Base-by-base conservation (phyloP, 306 rosid genomes). In the Dalbergia cochinchinensis region DNA sequence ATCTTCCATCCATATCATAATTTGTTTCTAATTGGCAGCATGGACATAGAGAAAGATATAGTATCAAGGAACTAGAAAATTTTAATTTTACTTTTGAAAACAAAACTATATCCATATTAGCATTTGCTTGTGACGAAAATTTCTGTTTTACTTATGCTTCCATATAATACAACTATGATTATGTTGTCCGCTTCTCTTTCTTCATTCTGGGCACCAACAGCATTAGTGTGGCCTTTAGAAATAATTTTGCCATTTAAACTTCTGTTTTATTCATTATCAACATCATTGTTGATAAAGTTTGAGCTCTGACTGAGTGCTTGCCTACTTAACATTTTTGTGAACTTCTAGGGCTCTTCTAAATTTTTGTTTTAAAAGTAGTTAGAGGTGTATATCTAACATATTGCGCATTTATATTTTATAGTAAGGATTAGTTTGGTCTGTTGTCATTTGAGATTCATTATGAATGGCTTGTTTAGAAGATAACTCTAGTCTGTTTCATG, bases 401-500 rank as follows among this genome's bases (percentile, higher is more conserved):
- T 45, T 73, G 34, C 22, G 61, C 33, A 34, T 70, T 54, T 58
- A 22, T 22, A 22, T 22, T 22, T 22, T 22, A 42, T 64, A 41
- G 59, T 39, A 4, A 50, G 54, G 22, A 8, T 45, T 13, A 1
- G 26, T 22, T 22, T 22, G 35, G 48, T 47, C 44, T 51, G 47
- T 22, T 10, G 11, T 44, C 31, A 41, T 44, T 65, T 65, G 18
- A n/a, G 16, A 55, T 59, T 66, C 50, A 48, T 66, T 69, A 10
- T 37, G 1, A 73, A 19, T 73, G 35, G 42, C 65, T 68, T 78
- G 55, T 35, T 55, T 41, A 22, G 18, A 51, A 50, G 48, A 60
- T 45, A 74, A 41, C 65, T 31, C 62, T 26, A 34, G 10, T 69
- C 41, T 69, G 16, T 57, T 61, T 75, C 75, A 18, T 80, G 66